Evolutionary conservation across 768 basidiomycete genomes (phyloP), one percentile per base, ranked within the genome.

Genomic region (Lyophyllum shimeji): DNA sequence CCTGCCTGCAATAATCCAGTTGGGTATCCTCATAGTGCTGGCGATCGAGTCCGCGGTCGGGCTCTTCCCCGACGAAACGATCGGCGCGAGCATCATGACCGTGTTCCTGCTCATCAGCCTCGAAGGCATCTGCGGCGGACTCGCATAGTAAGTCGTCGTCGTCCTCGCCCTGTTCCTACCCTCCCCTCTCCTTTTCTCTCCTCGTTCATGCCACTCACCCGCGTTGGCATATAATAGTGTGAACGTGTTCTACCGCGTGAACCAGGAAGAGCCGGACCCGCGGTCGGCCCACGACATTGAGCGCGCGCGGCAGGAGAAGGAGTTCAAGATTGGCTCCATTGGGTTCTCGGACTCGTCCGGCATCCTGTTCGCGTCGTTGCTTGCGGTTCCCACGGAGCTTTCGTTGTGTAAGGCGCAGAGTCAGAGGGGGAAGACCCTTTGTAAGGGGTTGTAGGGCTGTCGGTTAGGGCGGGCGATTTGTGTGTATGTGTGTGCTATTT

Each of bases 71-170:
- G 75, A 74, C 24, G 77, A 76, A 6, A 61, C 68, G 18, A 60
- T 66, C 62, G 64, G 68, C 62, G 55, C 73, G 13, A 82, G 77
- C 55, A 81, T 89, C 60, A 58, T 74, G 15, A 62, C 82, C n/a
- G 83, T 87, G 2, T 91, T 94, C 66, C 34, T 83, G 11, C 79
- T 97, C 45, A 86, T 99, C 63, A 85, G 89, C 59, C 57, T 93
- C 7, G 96, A 99, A 69, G 96, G 96, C 2, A 77, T 97, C 43
- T 96, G 93, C 60, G 96, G 96, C 27, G 96, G 96, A 4, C 77
- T 89, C 11, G 93, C 93, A 15, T 98, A 97, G 92, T 93, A 64
- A 67, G 90, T 78, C 46, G 55, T 46, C 46, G 11, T 51, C 34
- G 27, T 20, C 18, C 23, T n/a, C n/a, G n/a, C n/a, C n/a, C n/a